Evolutionary conservation across 1,284 basidiomycete species (phyloP).

Genomic region (Porogramme epimiltina): DNA sequence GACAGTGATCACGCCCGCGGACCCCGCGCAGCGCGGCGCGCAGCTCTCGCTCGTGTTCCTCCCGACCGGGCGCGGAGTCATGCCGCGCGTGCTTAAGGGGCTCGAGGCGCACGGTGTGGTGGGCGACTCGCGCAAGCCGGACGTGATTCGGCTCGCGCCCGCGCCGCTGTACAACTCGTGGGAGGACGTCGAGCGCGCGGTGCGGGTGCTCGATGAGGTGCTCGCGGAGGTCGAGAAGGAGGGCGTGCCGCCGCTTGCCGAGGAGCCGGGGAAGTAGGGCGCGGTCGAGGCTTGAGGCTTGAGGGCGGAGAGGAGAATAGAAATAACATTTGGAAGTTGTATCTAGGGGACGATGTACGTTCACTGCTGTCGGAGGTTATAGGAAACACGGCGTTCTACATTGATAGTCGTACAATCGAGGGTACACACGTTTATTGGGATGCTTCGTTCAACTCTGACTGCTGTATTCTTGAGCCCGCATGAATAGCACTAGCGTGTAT

Average conservation of each 20-base stretch:
- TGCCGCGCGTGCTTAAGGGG: slow-evolving; percentile 69
- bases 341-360: no score
- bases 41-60: slow-evolving; percentile 86
- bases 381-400: no score
- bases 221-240: slow-evolving; percentile 37
- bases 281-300: background rate
- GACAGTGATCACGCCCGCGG: slow-evolving; percentile 85
- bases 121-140: slow-evolving; percentile 87
- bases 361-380: no score
- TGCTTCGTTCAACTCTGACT: no score
- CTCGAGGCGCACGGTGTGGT: slow-evolving; percentile 77
- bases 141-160: slow-evolving; percentile 88
- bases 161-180: slow-evolving; percentile 84
- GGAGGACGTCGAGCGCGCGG: slow-evolving; percentile 75
- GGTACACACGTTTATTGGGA: no score
- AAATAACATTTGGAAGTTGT: no score
- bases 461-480: no score
- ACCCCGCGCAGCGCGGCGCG: slow-evolving; percentile 71
- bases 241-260: slow-evolving; percentile 10
- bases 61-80: slow-evolving; percentile 60
- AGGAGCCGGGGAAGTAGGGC: background rate
- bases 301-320: background rate
- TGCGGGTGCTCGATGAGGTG: slow-evolving; percentile 60
- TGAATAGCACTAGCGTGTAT: no score
- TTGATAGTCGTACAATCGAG: no score